Percentiles rank a stretch among this genome's conserved stretches.
Conservation (phyloP, 192 early-diverging fungal species). For the Linnemannia schmuckeri region DNA sequence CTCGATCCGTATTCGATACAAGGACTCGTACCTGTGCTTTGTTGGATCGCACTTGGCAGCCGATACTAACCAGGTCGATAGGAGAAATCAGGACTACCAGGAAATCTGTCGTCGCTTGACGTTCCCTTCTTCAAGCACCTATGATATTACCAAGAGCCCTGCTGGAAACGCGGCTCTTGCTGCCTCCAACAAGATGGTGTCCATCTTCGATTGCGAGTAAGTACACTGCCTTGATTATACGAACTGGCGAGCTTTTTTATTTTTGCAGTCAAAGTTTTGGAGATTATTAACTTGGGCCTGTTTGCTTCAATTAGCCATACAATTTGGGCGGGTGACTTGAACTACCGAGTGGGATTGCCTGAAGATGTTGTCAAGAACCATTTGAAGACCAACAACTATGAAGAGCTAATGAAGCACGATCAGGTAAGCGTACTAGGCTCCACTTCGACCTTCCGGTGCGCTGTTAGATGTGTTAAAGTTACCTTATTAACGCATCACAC, state of each 20-base stretch:
- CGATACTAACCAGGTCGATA: conserved; percentile 78
- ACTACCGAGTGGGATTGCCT: conserved; percentile 85
- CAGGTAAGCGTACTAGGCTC: conserved; percentile 65
- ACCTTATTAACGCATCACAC: background rate
- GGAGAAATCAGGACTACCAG: conserved; percentile 90
- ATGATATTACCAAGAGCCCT: conserved; percentile 51
- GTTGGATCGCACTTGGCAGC: conserved; percentile 95
- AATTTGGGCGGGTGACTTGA: conserved; percentile 96
- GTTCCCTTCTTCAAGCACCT: conserved; percentile 62
- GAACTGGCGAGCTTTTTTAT: background rate
- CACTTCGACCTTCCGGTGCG: too few species aligned
- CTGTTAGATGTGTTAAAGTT: background rate
- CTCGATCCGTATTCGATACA: conserved; percentile 79
- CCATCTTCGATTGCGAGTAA: conserved; percentile 82
- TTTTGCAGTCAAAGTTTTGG: background rate
- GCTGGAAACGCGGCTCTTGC: conserved; percentile 33
- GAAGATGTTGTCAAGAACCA: conserved; percentile 71
- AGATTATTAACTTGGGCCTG: background rate
- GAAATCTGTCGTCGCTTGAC: conserved; percentile 82
- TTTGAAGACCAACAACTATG: conserved; percentile 68
- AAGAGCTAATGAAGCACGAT: conserved; percentile 82
- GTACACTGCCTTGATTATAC: background rate
- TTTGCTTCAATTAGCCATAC: conserved; percentile 65
- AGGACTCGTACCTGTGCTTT: conserved; percentile 87
- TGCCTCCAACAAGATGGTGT: conserved; percentile 29